Evolutionary conservation across 177 flowering plant species (phyloP).

Genomic region (Vitis hybrid): DNA sequence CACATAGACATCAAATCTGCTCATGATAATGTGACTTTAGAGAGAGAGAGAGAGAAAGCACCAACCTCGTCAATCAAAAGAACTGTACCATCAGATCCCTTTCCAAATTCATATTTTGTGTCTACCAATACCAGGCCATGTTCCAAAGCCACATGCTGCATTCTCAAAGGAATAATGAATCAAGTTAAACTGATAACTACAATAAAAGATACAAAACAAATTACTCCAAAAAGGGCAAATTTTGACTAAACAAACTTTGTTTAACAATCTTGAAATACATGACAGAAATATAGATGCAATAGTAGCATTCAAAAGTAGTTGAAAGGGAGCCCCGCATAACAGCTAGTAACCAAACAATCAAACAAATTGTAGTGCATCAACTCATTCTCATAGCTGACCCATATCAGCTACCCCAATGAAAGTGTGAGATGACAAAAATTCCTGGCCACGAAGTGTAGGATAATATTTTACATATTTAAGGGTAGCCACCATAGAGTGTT

Average conservation of each 20-base stretch:
- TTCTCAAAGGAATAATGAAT: slow-evolving; percentile 11
- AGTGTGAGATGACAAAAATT: too few relatives aligned
- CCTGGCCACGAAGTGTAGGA: too few relatives aligned
- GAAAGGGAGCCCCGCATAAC: too few relatives aligned
- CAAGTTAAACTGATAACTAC: background rate
- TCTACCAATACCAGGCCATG: slow-evolving; percentile 92
- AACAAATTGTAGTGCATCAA: too few relatives aligned
- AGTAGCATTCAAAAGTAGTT: too few relatives aligned
- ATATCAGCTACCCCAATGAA: too few relatives aligned
- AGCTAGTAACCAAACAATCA: too few relatives aligned
- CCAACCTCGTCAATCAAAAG: slow-evolving; percentile 88
- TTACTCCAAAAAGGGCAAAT: background rate
- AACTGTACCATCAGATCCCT: slow-evolving; percentile 78
- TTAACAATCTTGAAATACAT: background rate
- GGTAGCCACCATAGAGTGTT: too few relatives aligned
- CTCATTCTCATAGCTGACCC: too few relatives aligned
- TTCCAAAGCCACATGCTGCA: slow-evolving; percentile 74
- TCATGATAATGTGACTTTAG: background rate
- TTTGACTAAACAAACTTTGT: background rate
- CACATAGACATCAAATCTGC: background rate
- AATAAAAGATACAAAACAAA: background rate
- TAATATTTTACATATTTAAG: too few relatives aligned
- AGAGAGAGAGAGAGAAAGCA: slow-evolving; percentile 4
- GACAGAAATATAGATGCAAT: too few relatives aligned
- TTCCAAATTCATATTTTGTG: slow-evolving; percentile 98